Conservation (phyloP, 139 green algal species). For the Monoraphidium neglectum region DNA sequence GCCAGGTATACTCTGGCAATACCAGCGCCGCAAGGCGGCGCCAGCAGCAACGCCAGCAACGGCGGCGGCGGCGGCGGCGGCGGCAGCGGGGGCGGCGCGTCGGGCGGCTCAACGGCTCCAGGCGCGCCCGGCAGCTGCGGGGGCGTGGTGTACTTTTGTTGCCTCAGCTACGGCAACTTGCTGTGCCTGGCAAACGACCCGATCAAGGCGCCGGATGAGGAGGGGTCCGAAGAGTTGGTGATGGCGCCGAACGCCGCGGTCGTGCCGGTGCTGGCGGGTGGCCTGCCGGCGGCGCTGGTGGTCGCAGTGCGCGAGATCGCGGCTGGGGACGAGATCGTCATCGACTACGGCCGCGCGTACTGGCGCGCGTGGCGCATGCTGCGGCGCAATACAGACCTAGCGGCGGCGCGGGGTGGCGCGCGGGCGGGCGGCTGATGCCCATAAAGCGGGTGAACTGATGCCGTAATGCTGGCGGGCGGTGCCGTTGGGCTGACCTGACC, state of each 20-base stretch:
- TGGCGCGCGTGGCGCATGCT: conserved; percentile 14
- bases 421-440: not conserved
- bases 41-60: not conserved
- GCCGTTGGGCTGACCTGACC: not conserved
- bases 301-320: not conserved
- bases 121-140: too few relatives aligned
- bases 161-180: conserved; percentile 18
- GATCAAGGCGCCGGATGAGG: not conserved
- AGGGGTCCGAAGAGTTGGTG: not conserved
- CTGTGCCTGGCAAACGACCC: conserved; percentile 28
- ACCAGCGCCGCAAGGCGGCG: not conserved
- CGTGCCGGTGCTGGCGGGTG: conserved; percentile 7
- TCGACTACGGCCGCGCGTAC: conserved; percentile 12
- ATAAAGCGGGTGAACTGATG: not conserved
- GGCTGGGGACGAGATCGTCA: conserved; percentile 1
- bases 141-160: conserved; percentile 7
- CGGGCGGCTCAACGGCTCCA: too few relatives aligned
- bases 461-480: not conserved
- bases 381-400: not conserved
- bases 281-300: conserved; percentile 24
- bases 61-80: not conserved
- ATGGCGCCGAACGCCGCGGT: conserved; percentile 6
- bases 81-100: too few relatives aligned
- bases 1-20: conserved; percentile 24
- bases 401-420: not conserved